Conservation (phyloP, 2,329 filamentous ascomycete genomes). For the Neocatenulostroma microsporum region DNA sequence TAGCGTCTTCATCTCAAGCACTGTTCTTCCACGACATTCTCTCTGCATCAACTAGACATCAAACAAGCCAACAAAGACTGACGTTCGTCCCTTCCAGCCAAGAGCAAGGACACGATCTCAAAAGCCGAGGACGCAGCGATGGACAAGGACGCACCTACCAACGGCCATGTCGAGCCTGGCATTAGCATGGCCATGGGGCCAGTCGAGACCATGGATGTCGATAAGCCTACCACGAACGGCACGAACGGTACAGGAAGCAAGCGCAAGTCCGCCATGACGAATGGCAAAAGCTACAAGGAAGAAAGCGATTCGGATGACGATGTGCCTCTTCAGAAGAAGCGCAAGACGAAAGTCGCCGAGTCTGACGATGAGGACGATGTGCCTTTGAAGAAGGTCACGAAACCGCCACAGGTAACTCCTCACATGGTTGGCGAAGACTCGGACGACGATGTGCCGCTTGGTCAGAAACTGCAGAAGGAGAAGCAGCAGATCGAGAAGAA, state of each 20-base stretch:
- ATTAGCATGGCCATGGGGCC: slow-evolving; percentile 75
- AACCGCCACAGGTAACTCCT: slow-evolving; percentile 50
- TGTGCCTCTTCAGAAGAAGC: slow-evolving; percentile 28
- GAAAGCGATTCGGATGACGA: slow-evolving; percentile 55
- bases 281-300: slow-evolving; percentile 69
- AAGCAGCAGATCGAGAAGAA: slow-evolving; percentile 77
- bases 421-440: slow-evolving; percentile 52
- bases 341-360: slow-evolving; percentile 40
- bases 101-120: slow-evolving; percentile 54
- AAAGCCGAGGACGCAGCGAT: slow-evolving; percentile 59
- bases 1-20: too few relatives aligned
- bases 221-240: slow-evolving; percentile 51
- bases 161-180: slow-evolving; percentile 50
- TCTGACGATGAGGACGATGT: slow-evolving; percentile 64
- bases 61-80: too few relatives aligned
- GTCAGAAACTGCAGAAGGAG: slow-evolving; percentile 62
- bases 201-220: slow-evolving; percentile 62
- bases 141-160: slow-evolving; percentile 44
- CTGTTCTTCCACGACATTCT: too few relatives aligned
- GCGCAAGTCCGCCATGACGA: slow-evolving; percentile 51
- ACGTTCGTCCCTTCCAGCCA: too few relatives aligned
- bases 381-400: slow-evolving; percentile 49
- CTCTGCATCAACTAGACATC: too few relatives aligned
- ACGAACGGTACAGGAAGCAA: slow-evolving; percentile 35
- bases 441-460: slow-evolving; percentile 54